phyloP scores from a whole-genome alignment of 1,284 basidiomycete genomes.

The Cutaneotrichosporon spelunceum region DNA sequence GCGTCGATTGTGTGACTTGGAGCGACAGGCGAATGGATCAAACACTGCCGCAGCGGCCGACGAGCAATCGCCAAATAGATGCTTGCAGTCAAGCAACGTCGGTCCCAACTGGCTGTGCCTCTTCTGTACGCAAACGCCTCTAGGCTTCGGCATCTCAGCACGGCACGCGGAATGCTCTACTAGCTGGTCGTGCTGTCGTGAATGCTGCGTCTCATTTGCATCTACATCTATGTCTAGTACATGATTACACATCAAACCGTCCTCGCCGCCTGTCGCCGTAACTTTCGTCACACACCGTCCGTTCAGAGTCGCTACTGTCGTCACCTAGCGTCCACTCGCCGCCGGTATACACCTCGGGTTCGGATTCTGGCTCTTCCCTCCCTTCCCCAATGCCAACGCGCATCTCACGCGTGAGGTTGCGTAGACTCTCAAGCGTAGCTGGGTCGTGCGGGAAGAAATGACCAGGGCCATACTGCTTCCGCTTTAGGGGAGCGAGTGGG shows the following conservation, averaged over 20 bases:
- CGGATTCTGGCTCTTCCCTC: neutral
- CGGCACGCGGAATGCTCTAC: too few relatives aligned
- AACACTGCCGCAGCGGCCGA: too few relatives aligned
- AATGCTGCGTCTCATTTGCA: neutral
- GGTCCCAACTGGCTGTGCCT: too few relatives aligned
- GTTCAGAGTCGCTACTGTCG: conserved; percentile 17
- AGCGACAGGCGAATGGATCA: too few relatives aligned
- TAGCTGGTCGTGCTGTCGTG: neutral
- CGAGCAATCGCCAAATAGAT: too few relatives aligned
- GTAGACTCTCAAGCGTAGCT: conserved; percentile 27
- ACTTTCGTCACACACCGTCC: conserved; percentile 5
- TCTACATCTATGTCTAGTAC: conserved; percentile 2
- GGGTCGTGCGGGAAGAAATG: conserved; percentile 40
- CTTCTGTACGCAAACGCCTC: too few relatives aligned
- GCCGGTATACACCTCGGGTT: neutral
- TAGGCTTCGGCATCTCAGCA: too few relatives aligned
- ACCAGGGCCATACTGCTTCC: conserved; percentile 23
- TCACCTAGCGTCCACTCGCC: conserved; percentile 15
- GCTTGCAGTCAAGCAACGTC: too few relatives aligned
- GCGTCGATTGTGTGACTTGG: too few relatives aligned
- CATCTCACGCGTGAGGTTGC: conserved; percentile 34
- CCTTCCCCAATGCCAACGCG: conserved; percentile 19
- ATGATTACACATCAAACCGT: conserved; percentile 1
- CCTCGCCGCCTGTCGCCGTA: conserved; percentile 4
- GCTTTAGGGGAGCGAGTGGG: conserved; percentile 13